phyloP scores from a whole-genome alignment of 2,329 filamentous ascomycete species.

The Apiospora saccharicola region DNA sequence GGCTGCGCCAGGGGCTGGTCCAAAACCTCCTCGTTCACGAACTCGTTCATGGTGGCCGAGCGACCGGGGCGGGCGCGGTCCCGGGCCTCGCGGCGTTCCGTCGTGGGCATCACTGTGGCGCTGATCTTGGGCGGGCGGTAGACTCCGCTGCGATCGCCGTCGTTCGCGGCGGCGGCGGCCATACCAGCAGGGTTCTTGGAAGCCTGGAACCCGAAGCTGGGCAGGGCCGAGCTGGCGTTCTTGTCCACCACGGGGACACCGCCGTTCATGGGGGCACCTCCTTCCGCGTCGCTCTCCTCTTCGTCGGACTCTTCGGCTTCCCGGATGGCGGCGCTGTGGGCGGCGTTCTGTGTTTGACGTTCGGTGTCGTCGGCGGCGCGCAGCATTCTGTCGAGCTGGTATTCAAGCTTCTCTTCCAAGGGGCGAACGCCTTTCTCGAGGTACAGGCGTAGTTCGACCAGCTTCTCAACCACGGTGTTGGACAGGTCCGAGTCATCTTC shows the following conservation, averaged over 20 bases:
- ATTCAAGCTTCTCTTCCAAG: constrained; percentile 87
- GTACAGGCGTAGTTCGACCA: constrained; percentile 91
- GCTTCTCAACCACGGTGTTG: constrained; percentile 79
- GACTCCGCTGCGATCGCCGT: constrained; percentile 68
- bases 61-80: constrained; percentile 68
- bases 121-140: constrained; percentile 91
- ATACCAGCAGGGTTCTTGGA: constrained; percentile 43
- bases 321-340: constrained; percentile 44
- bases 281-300: constrained; percentile 39
- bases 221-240: constrained; percentile 44
- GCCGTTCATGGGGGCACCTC: background rate
- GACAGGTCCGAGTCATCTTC: constrained; percentile 54
- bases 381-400: constrained; percentile 95
- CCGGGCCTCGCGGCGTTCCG: constrained; percentile 66
- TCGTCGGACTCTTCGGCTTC: constrained; percentile 45
- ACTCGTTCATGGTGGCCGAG: constrained; percentile 91
- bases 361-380: constrained; percentile 82
- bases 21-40: constrained; percentile 85
- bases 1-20: constrained; percentile 82
- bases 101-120: constrained; percentile 82
- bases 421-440: constrained; percentile 92
- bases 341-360: constrained; percentile 47
- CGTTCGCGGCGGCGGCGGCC: constrained; percentile 40
- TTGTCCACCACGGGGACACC: background rate
- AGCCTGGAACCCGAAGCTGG: constrained; percentile 48